Evolutionary conservation across 2,329 filamentous ascomycete species (phyloP).

Genomic region (Penicillium expansum): DNA sequence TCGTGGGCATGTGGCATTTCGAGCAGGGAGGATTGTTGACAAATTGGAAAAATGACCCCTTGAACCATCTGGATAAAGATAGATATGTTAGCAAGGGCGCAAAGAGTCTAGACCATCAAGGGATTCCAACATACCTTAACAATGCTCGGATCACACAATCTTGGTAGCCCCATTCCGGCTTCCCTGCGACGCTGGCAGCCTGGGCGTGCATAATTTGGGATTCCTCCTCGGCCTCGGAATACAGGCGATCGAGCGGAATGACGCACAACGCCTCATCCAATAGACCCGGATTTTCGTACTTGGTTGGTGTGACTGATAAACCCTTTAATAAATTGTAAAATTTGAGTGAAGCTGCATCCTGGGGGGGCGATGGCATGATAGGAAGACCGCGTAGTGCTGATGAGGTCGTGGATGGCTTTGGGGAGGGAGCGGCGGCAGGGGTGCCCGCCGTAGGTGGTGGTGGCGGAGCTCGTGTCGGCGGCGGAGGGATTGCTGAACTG

Average conservation of each 20-base stretch:
- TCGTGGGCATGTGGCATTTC: slow-evolving; percentile 76
- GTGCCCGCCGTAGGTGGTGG: slow-evolving; percentile 34
- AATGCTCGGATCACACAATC: slow-evolving; percentile 91
- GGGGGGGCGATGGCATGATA: slow-evolving; percentile 71
- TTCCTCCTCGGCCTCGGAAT: slow-evolving; percentile 91
- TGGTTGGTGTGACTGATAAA: slow-evolving; percentile 81
- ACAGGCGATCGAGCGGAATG: slow-evolving; percentile 86
- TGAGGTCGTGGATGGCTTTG: slow-evolving; percentile 35
- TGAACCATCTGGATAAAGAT: slow-evolving; percentile 72
- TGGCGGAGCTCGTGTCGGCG: slow-evolving; percentile 37
- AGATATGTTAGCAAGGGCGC: slow-evolving; percentile 12
- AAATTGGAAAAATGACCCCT: slow-evolving; percentile 90
- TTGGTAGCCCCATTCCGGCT: slow-evolving; percentile 93
- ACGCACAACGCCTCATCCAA: slow-evolving; percentile 85
- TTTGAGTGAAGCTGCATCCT: slow-evolving; percentile 67
- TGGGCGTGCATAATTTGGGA: slow-evolving; percentile 81
- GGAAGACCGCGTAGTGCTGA: slow-evolving; percentile 57
- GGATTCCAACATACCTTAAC: slow-evolving; percentile 61
- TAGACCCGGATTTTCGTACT: slow-evolving; percentile 94
- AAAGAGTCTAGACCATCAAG: slow-evolving; percentile 12
- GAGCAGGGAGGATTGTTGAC: slow-evolving; percentile 92
- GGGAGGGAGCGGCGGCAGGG: slow-evolving; percentile 38
- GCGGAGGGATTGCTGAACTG: slow-evolving; percentile 30
- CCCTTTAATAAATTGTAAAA: slow-evolving; percentile 81
- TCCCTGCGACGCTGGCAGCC: slow-evolving; percentile 80